Evolutionary conservation across 352 stramenopile genomes (phyloP).

Genomic region (Blastocystis hominis): DNA sequence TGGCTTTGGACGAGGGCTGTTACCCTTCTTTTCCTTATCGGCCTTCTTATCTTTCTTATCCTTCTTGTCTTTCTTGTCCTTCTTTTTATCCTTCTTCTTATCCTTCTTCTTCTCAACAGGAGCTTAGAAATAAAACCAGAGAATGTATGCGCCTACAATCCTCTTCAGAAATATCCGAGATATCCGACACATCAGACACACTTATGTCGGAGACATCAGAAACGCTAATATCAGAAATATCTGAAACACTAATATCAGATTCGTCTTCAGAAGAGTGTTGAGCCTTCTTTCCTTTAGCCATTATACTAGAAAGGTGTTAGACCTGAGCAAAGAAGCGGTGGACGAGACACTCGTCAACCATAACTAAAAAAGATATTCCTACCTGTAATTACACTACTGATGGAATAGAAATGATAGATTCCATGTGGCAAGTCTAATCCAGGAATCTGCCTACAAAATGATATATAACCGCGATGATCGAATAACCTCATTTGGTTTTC

Average conservation of each 20-base stretch:
- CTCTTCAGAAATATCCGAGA: neutral
- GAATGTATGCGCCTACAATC: neutral
- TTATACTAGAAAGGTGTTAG: neutral
- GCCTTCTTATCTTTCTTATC: neutral
- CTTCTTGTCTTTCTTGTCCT: neutral
- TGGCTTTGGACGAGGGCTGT: slow-evolving; percentile 13
- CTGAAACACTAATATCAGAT: slow-evolving; percentile 41
- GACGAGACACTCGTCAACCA: neutral
- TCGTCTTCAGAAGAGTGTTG: slow-evolving; percentile 15
- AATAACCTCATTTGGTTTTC: no score
- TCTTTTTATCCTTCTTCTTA: neutral
- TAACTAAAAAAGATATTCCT: neutral
- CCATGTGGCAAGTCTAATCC: neutral
- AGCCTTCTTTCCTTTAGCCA: slow-evolving; percentile 45
- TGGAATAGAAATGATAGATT: neutral
- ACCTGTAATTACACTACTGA: neutral
- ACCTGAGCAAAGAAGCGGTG: neutral
- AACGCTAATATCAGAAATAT: slow-evolving; percentile 29
- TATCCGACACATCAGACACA: slow-evolving; percentile 11
- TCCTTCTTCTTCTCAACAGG: neutral
- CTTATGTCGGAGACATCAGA: slow-evolving; percentile 30
- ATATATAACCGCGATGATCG: no score
- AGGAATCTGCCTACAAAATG: no score
- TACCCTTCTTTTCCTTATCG: neutral
- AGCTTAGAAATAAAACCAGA: neutral